A percentile compares a stretch with the other conserved stretches of the same genome.
Evolutionary conservation across 2,329 filamentous ascomycete species (phyloP).

Genomic region (Neonectria hederae): DNA sequence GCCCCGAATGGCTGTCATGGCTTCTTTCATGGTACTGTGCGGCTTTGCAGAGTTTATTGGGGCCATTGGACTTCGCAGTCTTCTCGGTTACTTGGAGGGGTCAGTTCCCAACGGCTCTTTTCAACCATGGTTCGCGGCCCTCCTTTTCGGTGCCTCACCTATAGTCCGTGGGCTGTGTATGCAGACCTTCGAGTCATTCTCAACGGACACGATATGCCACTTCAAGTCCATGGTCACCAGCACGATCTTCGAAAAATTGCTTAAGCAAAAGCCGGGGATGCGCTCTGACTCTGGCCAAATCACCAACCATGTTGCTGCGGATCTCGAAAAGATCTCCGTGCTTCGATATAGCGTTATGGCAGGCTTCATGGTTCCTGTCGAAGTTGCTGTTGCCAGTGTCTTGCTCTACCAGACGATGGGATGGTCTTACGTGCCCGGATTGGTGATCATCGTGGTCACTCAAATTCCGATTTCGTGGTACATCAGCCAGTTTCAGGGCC

Average conservation of each 20-base stretch:
- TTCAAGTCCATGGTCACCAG: conserved; percentile 9
- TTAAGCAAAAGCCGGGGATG: neutral
- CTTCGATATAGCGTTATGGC: conserved; percentile 18
- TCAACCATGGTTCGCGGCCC: conserved; percentile 9
- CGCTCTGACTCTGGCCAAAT: neutral
- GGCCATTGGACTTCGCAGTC: conserved; percentile 9
- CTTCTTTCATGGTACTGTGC: conserved; percentile 5
- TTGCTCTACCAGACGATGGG: conserved; percentile 15
- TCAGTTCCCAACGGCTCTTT: neutral
- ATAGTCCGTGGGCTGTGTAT: conserved; percentile 12
- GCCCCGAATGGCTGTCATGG: conserved; percentile 6
- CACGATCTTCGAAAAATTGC: neutral
- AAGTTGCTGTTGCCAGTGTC: conserved; percentile 7
- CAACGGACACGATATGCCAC: conserved; percentile 13
- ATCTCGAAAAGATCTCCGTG: conserved; percentile 10
- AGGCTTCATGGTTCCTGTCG: conserved; percentile 15
- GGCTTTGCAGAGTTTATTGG: conserved; percentile 13
- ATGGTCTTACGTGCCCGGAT: conserved; percentile 13
- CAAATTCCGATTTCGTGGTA: conserved; percentile 13
- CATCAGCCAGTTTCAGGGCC: conserved; percentile 1
- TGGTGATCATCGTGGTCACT: neutral
- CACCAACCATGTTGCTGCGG: conserved; percentile 10
- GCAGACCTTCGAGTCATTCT: conserved; percentile 19
- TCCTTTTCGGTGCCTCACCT: conserved; percentile 12
- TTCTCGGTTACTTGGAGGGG: neutral